Evolutionary conservation across 768 basidiomycete species (phyloP).

Genomic region (Cyclocybe aegerita): DNA sequence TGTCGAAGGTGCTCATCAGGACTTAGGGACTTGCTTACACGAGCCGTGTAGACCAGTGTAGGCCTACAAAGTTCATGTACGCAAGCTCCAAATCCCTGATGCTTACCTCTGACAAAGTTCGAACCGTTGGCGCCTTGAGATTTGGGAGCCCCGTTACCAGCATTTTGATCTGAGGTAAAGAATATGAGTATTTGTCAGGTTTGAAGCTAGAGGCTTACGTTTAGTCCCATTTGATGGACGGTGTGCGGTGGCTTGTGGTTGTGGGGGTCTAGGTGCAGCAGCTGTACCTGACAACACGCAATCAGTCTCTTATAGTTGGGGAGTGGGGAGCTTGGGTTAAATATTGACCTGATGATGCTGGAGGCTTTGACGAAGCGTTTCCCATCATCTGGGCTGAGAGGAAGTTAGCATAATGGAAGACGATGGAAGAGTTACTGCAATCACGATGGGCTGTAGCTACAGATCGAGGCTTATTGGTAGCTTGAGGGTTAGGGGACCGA

Average conservation of each 20-base stretch:
- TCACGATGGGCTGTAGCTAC: conserved; percentile 10
- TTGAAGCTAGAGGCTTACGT: conserved; percentile 12
- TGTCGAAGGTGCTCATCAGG: conserved; percentile 12
- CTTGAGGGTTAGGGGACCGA: conserved; percentile 15
- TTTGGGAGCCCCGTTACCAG: conserved; percentile 10
- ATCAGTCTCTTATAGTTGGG: conserved; percentile 12
- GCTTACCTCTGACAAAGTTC: conserved; percentile 14
- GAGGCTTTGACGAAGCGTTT: conserved; percentile 11
- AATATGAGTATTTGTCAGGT: conserved; percentile 7
- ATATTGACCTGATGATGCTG: conserved; percentile 11
- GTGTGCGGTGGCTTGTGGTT: conserved; percentile 12
- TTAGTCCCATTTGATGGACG: conserved; percentile 15
- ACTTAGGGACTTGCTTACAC: conserved; percentile 11
- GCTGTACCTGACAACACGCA: conserved; percentile 11
- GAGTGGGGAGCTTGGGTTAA: conserved; percentile 6
- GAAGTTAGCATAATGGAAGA: conserved; percentile 11
- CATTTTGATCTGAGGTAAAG: conserved; percentile 12
- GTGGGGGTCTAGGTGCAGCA: conserved; percentile 15
- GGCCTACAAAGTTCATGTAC: conserved; percentile 14
- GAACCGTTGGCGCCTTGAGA: conserved; percentile 11
- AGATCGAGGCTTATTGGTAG: conserved; percentile 16
- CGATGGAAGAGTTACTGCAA: conserved; percentile 13
- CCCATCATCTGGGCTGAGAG: conserved; percentile 10
- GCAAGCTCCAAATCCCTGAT: conserved; percentile 14
- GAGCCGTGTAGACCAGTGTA: conserved; percentile 12